These are phyloP conservation scores for Pythium angustatum DNA, from an alignment of 352 stramenopile species.

Conservation along the genomic window DNA sequence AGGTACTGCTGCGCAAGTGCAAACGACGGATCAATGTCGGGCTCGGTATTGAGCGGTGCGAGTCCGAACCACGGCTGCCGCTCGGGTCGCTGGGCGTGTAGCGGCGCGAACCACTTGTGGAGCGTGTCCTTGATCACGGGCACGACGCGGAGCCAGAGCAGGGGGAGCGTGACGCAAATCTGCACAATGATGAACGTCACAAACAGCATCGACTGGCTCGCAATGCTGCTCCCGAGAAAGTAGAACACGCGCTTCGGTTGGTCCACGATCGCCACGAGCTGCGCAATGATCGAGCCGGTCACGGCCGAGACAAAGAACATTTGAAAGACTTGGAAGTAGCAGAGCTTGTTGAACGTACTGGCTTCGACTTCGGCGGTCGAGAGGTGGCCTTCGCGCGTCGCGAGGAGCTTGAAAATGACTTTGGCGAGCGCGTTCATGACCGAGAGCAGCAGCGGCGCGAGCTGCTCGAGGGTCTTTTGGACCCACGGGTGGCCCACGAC, in stretches of 20 bases:
- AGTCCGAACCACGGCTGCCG: conserved; percentile 59
- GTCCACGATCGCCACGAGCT: conserved; percentile 61
- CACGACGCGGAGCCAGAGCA: conserved; percentile 62
- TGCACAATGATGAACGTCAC: conserved; percentile 79
- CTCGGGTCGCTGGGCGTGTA: conserved; percentile 47
- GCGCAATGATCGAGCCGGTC: conserved; percentile 59
- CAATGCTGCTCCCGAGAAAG: conserved; percentile 71
- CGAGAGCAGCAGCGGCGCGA: conserved; percentile 61
- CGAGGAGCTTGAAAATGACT: conserved; percentile 66
- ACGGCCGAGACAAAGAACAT: conserved; percentile 83
- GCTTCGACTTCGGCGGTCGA: conserved; percentile 68
- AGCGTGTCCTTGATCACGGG: conserved; percentile 46
- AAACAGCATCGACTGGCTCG: conserved; percentile 80
- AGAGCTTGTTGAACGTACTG: conserved; percentile 73
- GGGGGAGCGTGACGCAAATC: conserved; percentile 57
- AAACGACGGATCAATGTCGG: conserved; percentile 56
- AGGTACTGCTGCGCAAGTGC: conserved; percentile 70
- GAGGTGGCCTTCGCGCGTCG: conserved; percentile 62
- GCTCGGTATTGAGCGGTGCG: conserved; percentile 49
- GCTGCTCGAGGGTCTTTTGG: conserved; percentile 56
- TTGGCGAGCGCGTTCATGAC: conserved; percentile 72
- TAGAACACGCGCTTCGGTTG: conserved; percentile 60
- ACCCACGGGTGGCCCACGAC: conserved; percentile 56
- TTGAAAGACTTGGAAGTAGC: conserved; percentile 78
- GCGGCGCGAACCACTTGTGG: conserved; percentile 52